Conservation (phyloP, 2,329 filamentous ascomycete species). For the Verticillium klebahnii region DNA sequence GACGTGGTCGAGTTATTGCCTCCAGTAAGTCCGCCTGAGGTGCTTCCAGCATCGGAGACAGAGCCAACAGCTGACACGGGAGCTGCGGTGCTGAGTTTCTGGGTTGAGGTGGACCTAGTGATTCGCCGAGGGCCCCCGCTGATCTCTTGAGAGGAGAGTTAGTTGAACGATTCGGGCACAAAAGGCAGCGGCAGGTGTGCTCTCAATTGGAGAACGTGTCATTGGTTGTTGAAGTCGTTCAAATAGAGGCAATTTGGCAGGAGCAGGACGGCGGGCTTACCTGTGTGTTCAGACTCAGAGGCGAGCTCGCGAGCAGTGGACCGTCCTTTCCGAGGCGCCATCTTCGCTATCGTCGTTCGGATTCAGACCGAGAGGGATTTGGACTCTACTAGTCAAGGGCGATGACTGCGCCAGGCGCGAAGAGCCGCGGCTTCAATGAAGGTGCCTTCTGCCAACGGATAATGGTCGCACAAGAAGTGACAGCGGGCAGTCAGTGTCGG, state of each 20-base stretch:
- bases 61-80: neutral
- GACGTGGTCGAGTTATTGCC: constrained; percentile 26
- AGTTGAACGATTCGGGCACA: neutral
- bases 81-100: neutral
- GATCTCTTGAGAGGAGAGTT: neutral
- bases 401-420: no score
- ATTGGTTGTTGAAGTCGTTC: no score
- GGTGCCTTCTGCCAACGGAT: no score
- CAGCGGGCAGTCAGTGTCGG: no score
- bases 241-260: no score
- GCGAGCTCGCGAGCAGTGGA: neutral
- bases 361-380: neutral
- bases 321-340: neutral
- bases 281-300: neutral
- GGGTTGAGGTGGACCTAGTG: neutral
- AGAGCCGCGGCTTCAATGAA: no score
- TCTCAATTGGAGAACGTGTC: no score
- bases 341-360: neutral
- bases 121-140: neutral
- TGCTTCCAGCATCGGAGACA: neutral
- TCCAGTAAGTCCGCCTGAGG: neutral
- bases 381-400: no score
- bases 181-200: neutral
- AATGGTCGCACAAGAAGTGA: no score
- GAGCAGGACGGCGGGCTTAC: neutral